phyloP scores from a whole-genome alignment of 441 rosid genomes.

The Eutrema salsugineum region DNA sequence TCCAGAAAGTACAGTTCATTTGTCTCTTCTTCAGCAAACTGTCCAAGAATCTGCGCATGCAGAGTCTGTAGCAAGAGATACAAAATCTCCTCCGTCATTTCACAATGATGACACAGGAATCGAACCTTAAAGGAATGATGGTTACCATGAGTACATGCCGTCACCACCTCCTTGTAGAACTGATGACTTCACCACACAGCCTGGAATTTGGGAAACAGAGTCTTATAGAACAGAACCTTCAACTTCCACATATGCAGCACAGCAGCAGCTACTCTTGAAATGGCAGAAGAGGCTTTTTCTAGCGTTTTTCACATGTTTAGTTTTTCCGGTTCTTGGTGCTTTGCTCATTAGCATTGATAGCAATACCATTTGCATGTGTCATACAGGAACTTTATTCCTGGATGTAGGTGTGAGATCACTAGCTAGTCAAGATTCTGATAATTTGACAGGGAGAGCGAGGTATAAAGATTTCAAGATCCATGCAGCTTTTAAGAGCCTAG shows the following conservation, averaged over 20 bases:
- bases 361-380: not conserved
- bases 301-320: not conserved
- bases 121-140: constrained; percentile 43
- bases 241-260: constrained; percentile 41
- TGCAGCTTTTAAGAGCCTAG: not conserved
- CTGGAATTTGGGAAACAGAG: constrained; percentile 27
- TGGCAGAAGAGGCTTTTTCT: constrained; percentile 44
- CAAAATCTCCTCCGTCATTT: constrained; percentile 5
- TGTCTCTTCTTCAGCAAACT: no score
- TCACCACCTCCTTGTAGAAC: constrained; percentile 45
- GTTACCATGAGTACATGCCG: constrained; percentile 30
- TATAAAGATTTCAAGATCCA: constrained; percentile 13
- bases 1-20: no score
- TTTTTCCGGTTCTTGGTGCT: not conserved
- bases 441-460: constrained; percentile 75
- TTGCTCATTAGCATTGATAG: not conserved
- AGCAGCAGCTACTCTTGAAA: constrained; percentile 63
- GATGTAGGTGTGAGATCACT: constrained; percentile 52
- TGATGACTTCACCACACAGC: constrained; percentile 42
- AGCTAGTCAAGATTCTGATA: constrained; percentile 46
- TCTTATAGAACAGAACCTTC: constrained; percentile 43
- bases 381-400: constrained; percentile 68
- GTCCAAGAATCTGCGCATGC: no score
- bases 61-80: constrained; percentile 5
- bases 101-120: not conserved